Evolutionary conservation across 1,284 basidiomycete species (phyloP).

Genomic region (Trametes pubescens): DNA sequence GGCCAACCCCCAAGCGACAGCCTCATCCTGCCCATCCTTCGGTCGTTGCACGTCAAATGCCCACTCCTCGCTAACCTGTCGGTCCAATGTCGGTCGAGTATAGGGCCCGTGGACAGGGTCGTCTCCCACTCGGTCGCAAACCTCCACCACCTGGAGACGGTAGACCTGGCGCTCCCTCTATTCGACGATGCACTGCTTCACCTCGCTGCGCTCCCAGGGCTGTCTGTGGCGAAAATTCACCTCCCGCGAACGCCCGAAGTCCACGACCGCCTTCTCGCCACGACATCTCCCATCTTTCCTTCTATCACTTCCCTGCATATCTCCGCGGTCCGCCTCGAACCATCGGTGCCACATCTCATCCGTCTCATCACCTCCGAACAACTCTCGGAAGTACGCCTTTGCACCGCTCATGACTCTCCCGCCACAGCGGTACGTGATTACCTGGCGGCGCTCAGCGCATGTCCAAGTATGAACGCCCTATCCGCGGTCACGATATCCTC

Average conservation of each 20-base stretch:
- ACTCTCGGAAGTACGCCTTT: slow-evolving; percentile 26
- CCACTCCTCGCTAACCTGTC: slow-evolving; percentile 28
- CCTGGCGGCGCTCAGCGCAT: slow-evolving; percentile 17
- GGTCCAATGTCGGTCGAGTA: slow-evolving; percentile 29
- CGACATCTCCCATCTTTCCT: slow-evolving; percentile 22
- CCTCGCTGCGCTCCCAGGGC: slow-evolving; percentile 23
- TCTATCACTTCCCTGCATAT: slow-evolving; percentile 25
- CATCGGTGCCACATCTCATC: slow-evolving; percentile 18
- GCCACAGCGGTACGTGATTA: slow-evolving; percentile 12
- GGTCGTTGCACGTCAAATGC: slow-evolving; percentile 25
- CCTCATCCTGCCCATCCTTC: slow-evolving; percentile 29
- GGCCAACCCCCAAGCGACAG: slow-evolving; percentile 31
- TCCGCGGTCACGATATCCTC: slow-evolving; percentile 22
- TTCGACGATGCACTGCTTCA: slow-evolving; percentile 28
- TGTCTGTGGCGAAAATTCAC: slow-evolving; percentile 30
- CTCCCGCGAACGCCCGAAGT: slow-evolving; percentile 20
- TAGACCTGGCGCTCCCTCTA: slow-evolving; percentile 26
- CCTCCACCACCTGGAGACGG: slow-evolving; percentile 26
- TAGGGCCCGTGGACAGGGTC: slow-evolving; percentile 25
- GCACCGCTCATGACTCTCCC: slow-evolving; percentile 27
- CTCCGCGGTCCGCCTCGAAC: slow-evolving; percentile 24
- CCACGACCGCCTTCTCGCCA: slow-evolving; percentile 19
- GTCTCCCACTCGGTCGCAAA: slow-evolving; percentile 24
- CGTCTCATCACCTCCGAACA: slow-evolving; percentile 24
- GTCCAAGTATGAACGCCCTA: slow-evolving; percentile 21